Evolutionary conservation across 2,329 filamentous ascomycete species (phyloP).

Genomic region (Stagonosporopsis cucurbitacearum): DNA sequence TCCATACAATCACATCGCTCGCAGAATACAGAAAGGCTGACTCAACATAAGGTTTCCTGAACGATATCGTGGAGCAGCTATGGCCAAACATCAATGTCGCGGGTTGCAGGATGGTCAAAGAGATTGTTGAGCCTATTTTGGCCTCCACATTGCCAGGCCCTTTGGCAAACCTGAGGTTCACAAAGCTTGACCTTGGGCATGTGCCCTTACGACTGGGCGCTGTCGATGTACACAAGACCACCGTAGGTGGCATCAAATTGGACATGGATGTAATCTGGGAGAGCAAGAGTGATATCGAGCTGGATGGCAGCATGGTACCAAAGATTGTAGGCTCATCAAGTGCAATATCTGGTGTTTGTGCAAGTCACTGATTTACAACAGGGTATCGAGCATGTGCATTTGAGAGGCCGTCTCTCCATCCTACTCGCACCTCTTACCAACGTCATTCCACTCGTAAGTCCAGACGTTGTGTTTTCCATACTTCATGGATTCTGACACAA

Average conservation of each 20-base stretch:
- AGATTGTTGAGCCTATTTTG: slow-evolving; percentile 58
- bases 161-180: slow-evolving; percentile 52
- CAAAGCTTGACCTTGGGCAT: slow-evolving; percentile 55
- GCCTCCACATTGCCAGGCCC: slow-evolving; percentile 55
- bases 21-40: too few relatives aligned
- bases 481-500: slow-evolving; percentile 10
- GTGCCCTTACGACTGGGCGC: slow-evolving; percentile 52
- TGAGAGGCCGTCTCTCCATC: slow-evolving; percentile 54
- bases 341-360: neutral
- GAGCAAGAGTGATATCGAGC: slow-evolving; percentile 55
- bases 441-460: slow-evolving; percentile 54
- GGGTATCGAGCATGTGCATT: slow-evolving; percentile 56
- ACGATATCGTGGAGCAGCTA: slow-evolving; percentile 56
- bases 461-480: neutral
- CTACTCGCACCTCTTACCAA: slow-evolving; percentile 56
- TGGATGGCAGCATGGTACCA: slow-evolving; percentile 55
- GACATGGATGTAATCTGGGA: slow-evolving; percentile 58
- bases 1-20: neutral
- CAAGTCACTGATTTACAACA: slow-evolving; percentile 24
- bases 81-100: slow-evolving; percentile 59
- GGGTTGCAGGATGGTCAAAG: slow-evolving; percentile 54
- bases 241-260: slow-evolving; percentile 55
- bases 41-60: slow-evolving; percentile 51
- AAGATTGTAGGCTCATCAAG: slow-evolving; percentile 46
- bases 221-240: slow-evolving; percentile 56